Conservation (phyloP, 352 stramenopile genomes). For the Phytophthora nicotianae region DNA sequence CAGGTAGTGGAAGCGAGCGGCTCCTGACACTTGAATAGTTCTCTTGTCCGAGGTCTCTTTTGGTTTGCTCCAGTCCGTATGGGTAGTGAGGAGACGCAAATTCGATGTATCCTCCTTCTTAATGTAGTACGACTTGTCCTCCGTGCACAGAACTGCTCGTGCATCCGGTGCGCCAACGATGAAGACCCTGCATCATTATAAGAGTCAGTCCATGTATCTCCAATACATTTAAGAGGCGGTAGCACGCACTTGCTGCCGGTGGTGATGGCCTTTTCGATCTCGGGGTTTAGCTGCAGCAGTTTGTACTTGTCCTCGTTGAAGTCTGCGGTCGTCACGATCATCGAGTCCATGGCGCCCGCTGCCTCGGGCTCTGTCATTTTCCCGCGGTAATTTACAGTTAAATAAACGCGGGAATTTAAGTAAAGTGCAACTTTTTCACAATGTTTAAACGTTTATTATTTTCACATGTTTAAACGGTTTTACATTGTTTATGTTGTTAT, state of each 20-base stretch:
- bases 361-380: slow-evolving; percentile 33
- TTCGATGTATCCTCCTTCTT: slow-evolving; percentile 87
- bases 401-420: slow-evolving; percentile 2
- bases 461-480: background rate
- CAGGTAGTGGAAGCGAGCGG: slow-evolving; percentile 69
- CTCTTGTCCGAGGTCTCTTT: slow-evolving; percentile 28
- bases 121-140: slow-evolving; percentile 71
- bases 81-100: slow-evolving; percentile 66
- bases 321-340: slow-evolving; percentile 56
- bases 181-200: slow-evolving; percentile 44
- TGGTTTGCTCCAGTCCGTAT: slow-evolving; percentile 52
- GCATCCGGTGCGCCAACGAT: slow-evolving; percentile 63
- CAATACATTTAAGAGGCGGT: background rate
- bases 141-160: slow-evolving; percentile 75
- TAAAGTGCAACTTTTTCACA: slow-evolving; percentile 38
- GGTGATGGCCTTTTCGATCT: slow-evolving; percentile 64
- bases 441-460: too few species aligned
- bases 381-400: slow-evolving; percentile 4
- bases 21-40: slow-evolving; percentile 59
- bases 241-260: slow-evolving; percentile 49
- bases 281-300: slow-evolving; percentile 65
- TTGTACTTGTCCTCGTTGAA: slow-evolving; percentile 64
- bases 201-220: background rate
- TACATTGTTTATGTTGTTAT: background rate
- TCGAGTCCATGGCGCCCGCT: slow-evolving; percentile 26